Base-by-base conservation (phyloP, 2,329 filamentous ascomycete species). In the Hymenoscyphus fraxineus region DNA sequence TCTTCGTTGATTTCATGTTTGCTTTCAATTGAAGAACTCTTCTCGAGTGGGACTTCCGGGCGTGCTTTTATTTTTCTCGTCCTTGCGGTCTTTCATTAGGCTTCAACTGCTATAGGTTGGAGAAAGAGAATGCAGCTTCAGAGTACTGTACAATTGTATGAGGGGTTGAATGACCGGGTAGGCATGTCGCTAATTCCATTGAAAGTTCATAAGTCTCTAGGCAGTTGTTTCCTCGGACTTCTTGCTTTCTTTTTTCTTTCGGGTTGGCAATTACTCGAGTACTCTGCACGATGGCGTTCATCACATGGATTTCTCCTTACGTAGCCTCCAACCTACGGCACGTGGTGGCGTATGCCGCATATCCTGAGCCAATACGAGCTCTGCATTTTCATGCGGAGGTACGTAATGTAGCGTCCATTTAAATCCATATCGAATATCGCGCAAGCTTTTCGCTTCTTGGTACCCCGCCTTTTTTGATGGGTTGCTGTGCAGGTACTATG, bases 361-460 rank as follows among this genome's bases (percentile, higher is more conserved):
- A 22, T 51, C n/a, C 6, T 19, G n/a, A 51, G 12, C 44, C 44
- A 51, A 51, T 51, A 22, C n/a, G 44, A 22, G n/a, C n/a, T 22
- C 10, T 47, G n/a, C 41, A 9, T 19, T 22, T 47, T 47, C 41
- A 22, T 51, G 44, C 44, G 22, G 5, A n/a, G 44, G 10, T 22
- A n/a, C n/a, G 10, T 22, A 22, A 51, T 51, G 22, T 51, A 51
- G 19, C 44, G 27, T 51, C 22, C 44, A 51, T 51, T 51, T 51
- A n/a, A 51, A 51, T 51, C 22, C 44, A 51, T 51, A 51, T 51
- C 44, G n/a, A 51, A 51, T 51, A 51, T 51, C n/a, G 44, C 44
- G 44, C 44, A 51, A 51, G n/a, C 44, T 51, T 51, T 16, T 51
- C 44, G 22, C 44, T n/a, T 7, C 12, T 2, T 22, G 6, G 4